A percentile compares a stretch with the other conserved stretches of the same genome.
phyloP scores from a whole-genome alignment of 768 basidiomycete genomes.

The Termitomyces sp. region DNA sequence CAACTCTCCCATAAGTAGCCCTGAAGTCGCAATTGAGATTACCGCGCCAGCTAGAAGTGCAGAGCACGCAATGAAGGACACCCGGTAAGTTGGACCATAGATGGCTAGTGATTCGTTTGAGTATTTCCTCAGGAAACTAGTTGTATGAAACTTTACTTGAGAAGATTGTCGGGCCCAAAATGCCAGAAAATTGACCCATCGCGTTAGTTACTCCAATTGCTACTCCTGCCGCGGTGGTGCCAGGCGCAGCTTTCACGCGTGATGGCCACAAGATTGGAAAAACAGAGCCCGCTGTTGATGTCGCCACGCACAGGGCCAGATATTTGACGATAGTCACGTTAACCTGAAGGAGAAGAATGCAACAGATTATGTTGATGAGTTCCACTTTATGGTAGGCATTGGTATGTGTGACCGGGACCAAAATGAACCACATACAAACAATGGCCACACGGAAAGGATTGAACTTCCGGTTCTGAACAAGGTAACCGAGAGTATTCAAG shows the following conservation, averaged over 20 bases:
- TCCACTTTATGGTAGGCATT: conserved; percentile 3
- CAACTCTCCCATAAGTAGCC: conserved; percentile 8
- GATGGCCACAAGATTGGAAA: conserved; percentile 12
- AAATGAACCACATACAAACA: background rate
- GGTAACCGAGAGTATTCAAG: conserved; percentile 11
- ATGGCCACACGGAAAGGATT: conserved; percentile 12
- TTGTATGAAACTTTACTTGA: conserved; percentile 1
- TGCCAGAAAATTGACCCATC: conserved; percentile 9
- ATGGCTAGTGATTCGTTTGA: conserved; percentile 1
- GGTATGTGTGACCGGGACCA: background rate
- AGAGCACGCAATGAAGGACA: conserved; percentile 8
- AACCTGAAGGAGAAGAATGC: conserved; percentile 8
- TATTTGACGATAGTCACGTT: conserved; percentile 9
- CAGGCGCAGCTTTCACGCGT: conserved; percentile 10
- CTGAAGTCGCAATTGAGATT: conserved; percentile 2
- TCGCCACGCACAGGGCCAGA: conserved; percentile 10
- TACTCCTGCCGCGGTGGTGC: conserved; percentile 10
- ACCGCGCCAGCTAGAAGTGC: conserved; percentile 7
- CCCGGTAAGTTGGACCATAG: conserved; percentile 13
- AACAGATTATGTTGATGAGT: conserved; percentile 9
- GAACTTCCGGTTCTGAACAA: conserved; percentile 6
- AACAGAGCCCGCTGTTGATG: conserved; percentile 10
- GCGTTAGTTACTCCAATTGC: conserved; percentile 10
- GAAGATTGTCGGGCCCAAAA: conserved; percentile 12
- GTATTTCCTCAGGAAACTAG: background rate